A percentile compares a stretch with the other conserved stretches of the same genome.
phyloP scores from a whole-genome alignment of 345 rosid species.

The Arabis hirsuta region DNA sequence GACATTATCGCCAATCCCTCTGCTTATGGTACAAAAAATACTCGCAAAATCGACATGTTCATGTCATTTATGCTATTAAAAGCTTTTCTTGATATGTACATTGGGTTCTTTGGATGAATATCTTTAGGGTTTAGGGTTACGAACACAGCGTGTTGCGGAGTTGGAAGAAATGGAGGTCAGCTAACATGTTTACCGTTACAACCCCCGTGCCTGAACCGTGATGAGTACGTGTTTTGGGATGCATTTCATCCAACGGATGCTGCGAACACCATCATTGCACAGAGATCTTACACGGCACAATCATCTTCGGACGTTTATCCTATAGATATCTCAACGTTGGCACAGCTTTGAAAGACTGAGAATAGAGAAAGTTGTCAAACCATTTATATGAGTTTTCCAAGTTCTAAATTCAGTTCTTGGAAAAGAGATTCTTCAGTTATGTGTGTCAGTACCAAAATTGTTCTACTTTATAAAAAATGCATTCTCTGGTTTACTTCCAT shows the following conservation, averaged over 20 bases:
- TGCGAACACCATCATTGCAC: constrained; percentile 53
- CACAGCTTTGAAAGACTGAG: constrained; percentile 32
- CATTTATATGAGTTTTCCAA: background rate
- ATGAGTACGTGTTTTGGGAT: constrained; percentile 68
- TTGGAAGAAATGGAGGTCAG: constrained; percentile 76
- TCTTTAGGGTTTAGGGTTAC: constrained; percentile 56
- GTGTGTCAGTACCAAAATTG: constrained; percentile 13
- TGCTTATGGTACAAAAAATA: constrained; percentile 46
- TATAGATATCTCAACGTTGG: constrained; percentile 48
- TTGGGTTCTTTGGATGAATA: background rate
- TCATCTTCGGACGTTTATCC: constrained; percentile 60
- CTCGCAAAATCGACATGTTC: background rate
- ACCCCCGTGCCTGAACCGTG: constrained; percentile 60
- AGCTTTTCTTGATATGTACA: background rate
- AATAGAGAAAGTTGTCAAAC: background rate
- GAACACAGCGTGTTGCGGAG: constrained; percentile 69
- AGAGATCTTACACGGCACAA: constrained; percentile 56
- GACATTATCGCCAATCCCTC: constrained; percentile 61
- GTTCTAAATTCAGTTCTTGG: constrained; percentile 15
- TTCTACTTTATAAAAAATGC: background rate
- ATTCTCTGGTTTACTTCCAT: constrained; percentile 8
- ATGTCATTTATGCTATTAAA: background rate
- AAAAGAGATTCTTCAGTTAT: constrained; percentile 10
- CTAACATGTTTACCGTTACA: constrained; percentile 67
- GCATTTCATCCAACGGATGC: constrained; percentile 73